Evolutionary conservation across 2,329 filamentous ascomycete genomes (phyloP), one percentile per base, ranked within the genome.

Genomic region (Penicillium palitans): DNA sequence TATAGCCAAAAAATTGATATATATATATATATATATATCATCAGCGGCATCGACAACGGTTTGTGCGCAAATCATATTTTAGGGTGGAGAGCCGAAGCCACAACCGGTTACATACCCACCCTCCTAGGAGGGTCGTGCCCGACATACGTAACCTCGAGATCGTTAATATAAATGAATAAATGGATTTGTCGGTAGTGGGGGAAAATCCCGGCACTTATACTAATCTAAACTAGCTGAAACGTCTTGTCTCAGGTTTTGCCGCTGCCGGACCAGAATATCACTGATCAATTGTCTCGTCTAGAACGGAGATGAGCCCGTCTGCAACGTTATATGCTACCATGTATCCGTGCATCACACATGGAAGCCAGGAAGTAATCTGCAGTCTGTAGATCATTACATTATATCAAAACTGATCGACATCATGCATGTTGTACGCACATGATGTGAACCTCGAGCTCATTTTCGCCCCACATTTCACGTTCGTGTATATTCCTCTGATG

Each of bases 11-110:
- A 24, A 9, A 49, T 33, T 2, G 3, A 27, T 1, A 29, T 12
- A 24, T 15, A 49, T 33, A 27, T 1, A 31, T 10, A 37, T 33
- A 29, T 6, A 33, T 33, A 24, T 21, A 44, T 25, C 24, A 12
- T 25, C 27, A 49, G 12, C 7, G 29, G 19, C 35, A 55, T 46
- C 39, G 6, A 44, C 25, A 10, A 33, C 51, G 52, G 57, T 57
- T 61, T 61, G 60, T 60, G 61, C 53, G 41, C 40, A 39, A 33
- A 29, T 52, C 39, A 45, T 59, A 46, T 57, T 61, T 27, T 59
- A 56, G 47, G 55, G 50, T 57, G 56, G 57, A 61, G 52, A 52
- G 33, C 61, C 60, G 60, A 63, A 65, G 57, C 62, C 62, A 66
- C 64, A 62, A 45, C 64, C 65, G 61, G 49, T 24, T 53, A 27